Evolutionary conservation across 2,329 filamentous ascomycete species (phyloP), one percentile per base, ranked within the genome.

Genomic region (Venturia asperata): DNA sequence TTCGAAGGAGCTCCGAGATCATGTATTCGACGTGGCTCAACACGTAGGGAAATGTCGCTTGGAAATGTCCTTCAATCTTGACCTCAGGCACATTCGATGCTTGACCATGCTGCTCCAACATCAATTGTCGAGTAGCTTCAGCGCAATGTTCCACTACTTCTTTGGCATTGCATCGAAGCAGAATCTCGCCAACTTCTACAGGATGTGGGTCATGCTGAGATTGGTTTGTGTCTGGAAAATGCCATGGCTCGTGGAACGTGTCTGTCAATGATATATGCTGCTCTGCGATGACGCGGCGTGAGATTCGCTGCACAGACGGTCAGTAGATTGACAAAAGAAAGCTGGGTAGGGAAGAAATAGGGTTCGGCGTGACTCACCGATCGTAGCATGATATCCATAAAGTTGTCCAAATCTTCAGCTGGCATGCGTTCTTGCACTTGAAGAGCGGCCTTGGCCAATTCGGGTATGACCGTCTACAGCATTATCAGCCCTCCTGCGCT

Each of bases 11-110:
- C 78, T 99, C 94, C 63, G 94, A 92, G 66, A 99, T 85, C 70
- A 99, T 97, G 77, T 99, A 99, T 77, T 99, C 93, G 63, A 99
- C 84, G 74, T 97, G 94, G 72, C 88, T 94, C 63, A 96, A 84
- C 68, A 99, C 97, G 72, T 97, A 99, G 1, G 95, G 94, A 73
- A 99, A 99, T 41, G 87, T 96, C 5, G 92, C 92, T 39, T 90
- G 86, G 2, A 94, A 81, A 73, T 99, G 92, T 27, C 95, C 94
- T 68, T 89, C 84, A 66, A 99, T 82, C 60, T 83, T 85, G 75
- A 99, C 90, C 68, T 92, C 86, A 5, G 94, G 94, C 1, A 99
- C 83, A 62, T 82, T 79, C 1, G 87, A 83, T 64, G 87, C 81
- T 0, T 87, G 81, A 0, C 89, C 90, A 70, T 95, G 92, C 62